phyloP scores from a whole-genome alignment of 2,329 filamentous ascomycete genomes.

The Aspergillus sp. region DNA sequence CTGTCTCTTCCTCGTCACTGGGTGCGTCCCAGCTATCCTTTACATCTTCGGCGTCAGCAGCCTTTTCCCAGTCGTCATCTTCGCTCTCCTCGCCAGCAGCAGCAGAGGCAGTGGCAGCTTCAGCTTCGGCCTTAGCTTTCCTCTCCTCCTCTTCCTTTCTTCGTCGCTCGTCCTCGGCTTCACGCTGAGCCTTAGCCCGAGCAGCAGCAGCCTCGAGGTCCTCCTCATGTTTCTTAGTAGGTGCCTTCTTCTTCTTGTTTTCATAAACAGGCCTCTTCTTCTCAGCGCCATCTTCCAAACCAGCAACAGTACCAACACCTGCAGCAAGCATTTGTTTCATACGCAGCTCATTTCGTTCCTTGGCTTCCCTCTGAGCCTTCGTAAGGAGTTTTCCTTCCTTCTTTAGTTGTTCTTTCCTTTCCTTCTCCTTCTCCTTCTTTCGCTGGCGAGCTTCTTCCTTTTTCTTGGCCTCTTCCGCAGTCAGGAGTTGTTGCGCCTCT shows the following conservation, averaged over 20 bases:
- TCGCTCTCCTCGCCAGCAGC: conserved; percentile 54
- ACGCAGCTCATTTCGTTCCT: conserved; percentile 48
- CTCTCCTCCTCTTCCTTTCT: conserved; percentile 72
- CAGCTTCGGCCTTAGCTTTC: conserved; percentile 75
- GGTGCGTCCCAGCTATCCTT: conserved; percentile 93
- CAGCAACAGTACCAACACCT: conserved; percentile 46
- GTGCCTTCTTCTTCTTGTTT: conserved; percentile 72
- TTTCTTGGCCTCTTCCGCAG: conserved; percentile 49
- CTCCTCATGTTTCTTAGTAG: conserved; percentile 62
- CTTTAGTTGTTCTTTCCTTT: conserved; percentile 52
- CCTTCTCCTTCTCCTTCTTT: conserved; percentile 51
- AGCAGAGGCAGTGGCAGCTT: conserved; percentile 63
- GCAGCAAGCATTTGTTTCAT: conserved; percentile 52
- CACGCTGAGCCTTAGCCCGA: conserved; percentile 45
- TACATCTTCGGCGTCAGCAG: conserved; percentile 71
- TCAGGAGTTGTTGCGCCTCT: conserved; percentile 36
- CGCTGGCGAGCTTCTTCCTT: conserved; percentile 47
- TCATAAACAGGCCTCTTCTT: conserved; percentile 79
- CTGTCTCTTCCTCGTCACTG: conserved; percentile 60
- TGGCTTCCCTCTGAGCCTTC: conserved; percentile 50
- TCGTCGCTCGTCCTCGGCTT: conserved; percentile 56
- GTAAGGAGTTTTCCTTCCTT: conserved; percentile 51
- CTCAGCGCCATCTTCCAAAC: conserved; percentile 48
- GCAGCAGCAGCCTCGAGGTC: conserved; percentile 52
- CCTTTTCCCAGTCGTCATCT: conserved; percentile 81